Evolutionary conservation across 257 asterid genomes (phyloP), one percentile per base, ranked within the genome.

Genomic region (Anisodus tanguticus): DNA sequence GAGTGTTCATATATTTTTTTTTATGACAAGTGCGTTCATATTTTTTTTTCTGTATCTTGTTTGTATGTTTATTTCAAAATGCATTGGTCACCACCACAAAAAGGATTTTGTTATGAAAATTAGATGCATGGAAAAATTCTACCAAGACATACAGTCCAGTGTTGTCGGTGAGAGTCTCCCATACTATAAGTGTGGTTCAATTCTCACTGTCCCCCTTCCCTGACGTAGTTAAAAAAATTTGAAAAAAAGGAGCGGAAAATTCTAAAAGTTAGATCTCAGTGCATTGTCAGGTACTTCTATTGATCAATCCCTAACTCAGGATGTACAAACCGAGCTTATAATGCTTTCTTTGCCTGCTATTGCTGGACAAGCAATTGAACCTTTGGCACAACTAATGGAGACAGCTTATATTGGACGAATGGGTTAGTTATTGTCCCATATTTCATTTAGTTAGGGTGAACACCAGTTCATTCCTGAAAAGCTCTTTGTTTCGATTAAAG

Each of bases 341-440:
- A 68, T 85, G 88, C 88, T 89, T 10, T 86, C 86, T 15, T 16
- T 89, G 63, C 92, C 92, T 3, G 92, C 92, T 74, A 89, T 89
- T 86, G 88, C 88, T 8, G 92, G 92, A 62, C 92, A 89, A 82
- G 92, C 90, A n/a, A 86, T 89, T 80, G 92, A 89, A 60, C 92
- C 92, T 7, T 41, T 89, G 80, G 87, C 92, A 59, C 90, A 89
- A 83, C 89, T 89, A 15, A 89, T 89, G 90, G 90, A 88, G 85
- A 89, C 90, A 16, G 89, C 92, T 26, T 81, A 89, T 84, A 85
- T 89, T 68, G 90, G 92, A 83, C 83, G 89, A 83, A 64, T 88
- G 84, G 92, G 92, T 89, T 60, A 80, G 81, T 47, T 9, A n/a
- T 5, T 83, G 45, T 54, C 41, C 4, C 0, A 66, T 71, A 54